Evolutionary conservation across 192 early-diverging fungal genomes (phyloP).

Genomic region (Backusella circina): DNA sequence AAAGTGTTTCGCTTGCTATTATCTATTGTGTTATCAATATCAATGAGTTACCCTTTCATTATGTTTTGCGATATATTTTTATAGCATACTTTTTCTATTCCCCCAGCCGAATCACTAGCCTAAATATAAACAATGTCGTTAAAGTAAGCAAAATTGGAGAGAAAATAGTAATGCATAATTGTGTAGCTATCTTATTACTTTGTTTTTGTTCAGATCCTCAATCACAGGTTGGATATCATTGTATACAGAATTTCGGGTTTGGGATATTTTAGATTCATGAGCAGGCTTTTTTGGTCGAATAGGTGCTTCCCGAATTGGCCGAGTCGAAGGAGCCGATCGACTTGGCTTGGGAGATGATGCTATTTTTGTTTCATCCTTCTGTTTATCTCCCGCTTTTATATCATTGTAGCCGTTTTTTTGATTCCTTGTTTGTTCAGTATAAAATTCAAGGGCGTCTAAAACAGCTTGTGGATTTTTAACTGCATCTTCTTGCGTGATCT

Average conservation of each 20-base stretch:
- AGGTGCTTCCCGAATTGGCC: constrained; percentile 24
- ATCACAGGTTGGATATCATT: neutral
- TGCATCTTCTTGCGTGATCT: constrained; percentile 97
- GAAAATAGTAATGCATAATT: neutral
- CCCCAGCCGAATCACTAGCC: neutral
- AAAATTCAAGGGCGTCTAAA: constrained; percentile 96
- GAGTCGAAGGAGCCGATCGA: constrained; percentile 27
- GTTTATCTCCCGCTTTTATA: neutral
- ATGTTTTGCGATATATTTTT: neutral
- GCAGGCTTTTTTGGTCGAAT: neutral
- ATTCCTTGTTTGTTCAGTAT: constrained; percentile 78
- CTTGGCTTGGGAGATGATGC: constrained; percentile 9
- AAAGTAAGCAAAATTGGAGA: neutral
- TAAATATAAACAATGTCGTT: neutral
- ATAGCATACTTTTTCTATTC: neutral
- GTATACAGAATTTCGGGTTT: neutral
- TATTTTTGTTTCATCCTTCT: neutral
- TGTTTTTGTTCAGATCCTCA: neutral
- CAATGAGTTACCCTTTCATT: neutral
- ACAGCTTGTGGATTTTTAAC: constrained; percentile 98
- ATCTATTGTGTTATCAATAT: neutral
- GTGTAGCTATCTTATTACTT: neutral
- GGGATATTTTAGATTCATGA: neutral
- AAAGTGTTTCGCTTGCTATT: neutral
- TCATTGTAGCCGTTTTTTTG: constrained; percentile 13